phyloP scores from a whole-genome alignment of 768 basidiomycete genomes.

The Pulveroboletus sp. region DNA sequence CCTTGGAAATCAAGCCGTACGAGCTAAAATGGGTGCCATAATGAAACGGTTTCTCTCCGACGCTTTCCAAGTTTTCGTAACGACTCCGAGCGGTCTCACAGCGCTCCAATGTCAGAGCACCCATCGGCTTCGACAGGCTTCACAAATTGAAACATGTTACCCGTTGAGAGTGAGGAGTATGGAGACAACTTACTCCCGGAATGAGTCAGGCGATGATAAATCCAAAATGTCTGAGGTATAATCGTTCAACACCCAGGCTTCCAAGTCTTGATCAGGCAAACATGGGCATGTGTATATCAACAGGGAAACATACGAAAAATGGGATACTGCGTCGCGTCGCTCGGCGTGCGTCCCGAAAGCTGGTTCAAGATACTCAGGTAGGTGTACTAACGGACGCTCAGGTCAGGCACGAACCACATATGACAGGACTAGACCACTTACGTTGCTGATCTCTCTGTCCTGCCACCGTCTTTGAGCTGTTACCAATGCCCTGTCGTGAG shows the following conservation, averaged over 20 bases:
- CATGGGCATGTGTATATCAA: background rate
- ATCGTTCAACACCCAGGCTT: conserved; percentile 87
- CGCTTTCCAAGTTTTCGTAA: conserved; percentile 69
- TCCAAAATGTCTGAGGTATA: conserved; percentile 72
- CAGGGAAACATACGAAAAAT: conserved; percentile 62
- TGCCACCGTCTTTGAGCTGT: conserved; percentile 84
- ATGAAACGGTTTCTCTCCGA: conserved; percentile 85
- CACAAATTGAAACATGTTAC: background rate
- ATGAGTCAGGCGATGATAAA: conserved; percentile 54
- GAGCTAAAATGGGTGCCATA: conserved; percentile 95
- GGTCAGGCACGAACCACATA: background rate
- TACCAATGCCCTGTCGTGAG: conserved; percentile 44
- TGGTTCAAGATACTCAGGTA: conserved; percentile 89
- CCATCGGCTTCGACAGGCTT: conserved; percentile 89
- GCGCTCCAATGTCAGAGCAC: conserved; percentile 72
- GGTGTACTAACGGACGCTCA: conserved; percentile 54
- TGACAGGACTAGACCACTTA: conserved; percentile 32
- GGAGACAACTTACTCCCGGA: conserved; percentile 58
- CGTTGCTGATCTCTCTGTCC: conserved; percentile 87
- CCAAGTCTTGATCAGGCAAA: background rate
- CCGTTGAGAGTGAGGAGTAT: background rate
- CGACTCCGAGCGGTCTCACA: conserved; percentile 71
- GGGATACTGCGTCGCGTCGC: conserved; percentile 93
- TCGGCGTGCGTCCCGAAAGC: conserved; percentile 87
- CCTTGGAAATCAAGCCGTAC: conserved; percentile 2